Percentiles rank a stretch among this genome's conserved stretches.
Conservation (phyloP, 768 basidiomycete genomes). For the Hypholoma sublateritium region DNA sequence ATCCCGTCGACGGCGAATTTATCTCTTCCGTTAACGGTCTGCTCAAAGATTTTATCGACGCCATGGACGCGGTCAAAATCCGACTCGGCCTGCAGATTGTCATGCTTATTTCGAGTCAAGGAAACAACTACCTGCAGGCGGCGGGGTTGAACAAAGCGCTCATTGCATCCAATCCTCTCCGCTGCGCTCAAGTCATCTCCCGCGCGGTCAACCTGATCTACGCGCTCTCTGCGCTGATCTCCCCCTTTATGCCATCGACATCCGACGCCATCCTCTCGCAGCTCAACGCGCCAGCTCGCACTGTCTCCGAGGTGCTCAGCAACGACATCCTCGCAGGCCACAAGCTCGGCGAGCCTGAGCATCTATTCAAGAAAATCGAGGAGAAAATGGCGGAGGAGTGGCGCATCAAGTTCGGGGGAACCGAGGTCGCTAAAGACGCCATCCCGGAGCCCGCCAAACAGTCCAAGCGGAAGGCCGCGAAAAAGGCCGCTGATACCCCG, state of each 20-base stretch:
- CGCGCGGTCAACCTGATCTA: slow-evolving; percentile 94
- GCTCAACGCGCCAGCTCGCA: slow-evolving; percentile 85
- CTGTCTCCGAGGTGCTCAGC: slow-evolving; percentile 68
- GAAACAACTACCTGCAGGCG: slow-evolving; percentile 93
- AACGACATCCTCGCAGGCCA: slow-evolving; percentile 90
- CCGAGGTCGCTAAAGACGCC: slow-evolving; percentile 30
- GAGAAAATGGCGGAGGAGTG: slow-evolving; percentile 86
- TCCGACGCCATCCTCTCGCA: slow-evolving; percentile 79
- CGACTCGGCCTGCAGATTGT: slow-evolving; percentile 84
- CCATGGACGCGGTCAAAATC: slow-evolving; percentile 91
- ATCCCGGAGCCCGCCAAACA: slow-evolving; percentile 41
- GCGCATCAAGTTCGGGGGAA: slow-evolving; percentile 78
- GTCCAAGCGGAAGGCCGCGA: slow-evolving; percentile 58
- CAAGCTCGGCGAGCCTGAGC: slow-evolving; percentile 78
- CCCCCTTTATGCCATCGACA: slow-evolving; percentile 97
- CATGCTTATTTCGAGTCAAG: slow-evolving; percentile 86
- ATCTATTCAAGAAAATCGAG: slow-evolving; percentile 94
- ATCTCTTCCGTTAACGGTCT: slow-evolving; percentile 76
- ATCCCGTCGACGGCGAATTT: slow-evolving; percentile 71
- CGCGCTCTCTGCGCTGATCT: slow-evolving; percentile 76
- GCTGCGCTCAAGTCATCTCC: slow-evolving; percentile 88
- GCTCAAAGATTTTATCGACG: slow-evolving; percentile 76
- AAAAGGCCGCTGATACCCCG: slow-evolving; percentile 43
- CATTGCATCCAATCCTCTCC: slow-evolving; percentile 74
- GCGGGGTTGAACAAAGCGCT: slow-evolving; percentile 90